Evolutionary conservation across 306 rosid genomes (phyloP), one percentile per base, ranked within the genome.

Genomic region (Rubus idaeus): DNA sequence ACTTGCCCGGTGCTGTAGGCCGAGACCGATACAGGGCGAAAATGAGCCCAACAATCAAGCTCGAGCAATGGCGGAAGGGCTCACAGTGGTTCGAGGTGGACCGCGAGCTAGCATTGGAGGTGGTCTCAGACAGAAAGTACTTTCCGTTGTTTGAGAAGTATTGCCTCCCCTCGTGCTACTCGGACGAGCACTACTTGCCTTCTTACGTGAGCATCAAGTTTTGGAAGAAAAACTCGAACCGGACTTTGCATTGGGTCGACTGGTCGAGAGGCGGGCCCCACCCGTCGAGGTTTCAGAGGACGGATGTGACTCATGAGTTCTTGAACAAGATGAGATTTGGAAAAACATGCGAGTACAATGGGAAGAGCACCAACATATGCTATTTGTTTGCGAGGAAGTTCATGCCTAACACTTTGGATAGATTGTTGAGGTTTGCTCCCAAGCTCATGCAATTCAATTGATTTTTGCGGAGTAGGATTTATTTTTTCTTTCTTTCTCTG

Each of bases 51-150:
- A 55, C 7, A 0, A 74, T 95, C 16, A 78, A 3, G 3, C 79
- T 91, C 4, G 6, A 42, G 0, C 96, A 92, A 21, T 95, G 99
- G 99, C 78, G 97, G 5, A 95, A 95, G 71, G 97, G 99, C 4
- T 92, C 97, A 3, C 97, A 92, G n/a, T 95, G 98, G 98, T 95
- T 95, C 71, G 90, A 84, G 77, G 77, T 92, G 37, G 91, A 92
- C 81, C 88, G 98, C 0, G 39, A 10, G 9, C 72, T 91, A 0
- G 97, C 97, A 39, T 4, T 78, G 2, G 84, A 79, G 51, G 60
- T 92, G 4, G 81, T 92, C 37, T 86, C 97, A 0, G 97, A 92
- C 75, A 42, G 2, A 0, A 60, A 4, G 13, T 92, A 86, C 37
- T 92, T 84, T 68, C 78, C 92, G 0, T 12, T 87, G 51, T 92